phyloP scores from a whole-genome alignment of 2,329 filamentous ascomycete species.

The Pseudopyrenochaeta lycopersici region DNA sequence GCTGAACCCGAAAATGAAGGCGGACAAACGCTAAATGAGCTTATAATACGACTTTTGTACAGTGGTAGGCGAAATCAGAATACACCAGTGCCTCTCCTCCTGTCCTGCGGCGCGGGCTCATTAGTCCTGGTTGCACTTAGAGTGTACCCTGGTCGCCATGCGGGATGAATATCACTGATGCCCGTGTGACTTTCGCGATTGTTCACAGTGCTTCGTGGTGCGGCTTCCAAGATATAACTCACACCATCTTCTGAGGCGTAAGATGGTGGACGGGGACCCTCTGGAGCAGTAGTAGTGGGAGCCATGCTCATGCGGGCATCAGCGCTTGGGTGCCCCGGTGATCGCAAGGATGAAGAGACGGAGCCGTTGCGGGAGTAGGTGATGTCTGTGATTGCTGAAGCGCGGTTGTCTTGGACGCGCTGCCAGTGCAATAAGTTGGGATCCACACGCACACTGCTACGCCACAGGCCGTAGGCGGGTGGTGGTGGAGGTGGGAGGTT shows the following conservation, averaged over 20 bases:
- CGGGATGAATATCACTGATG: slow-evolving; percentile 48
- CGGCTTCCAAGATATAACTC: slow-evolving; percentile 74
- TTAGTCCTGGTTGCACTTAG: slow-evolving; percentile 31
- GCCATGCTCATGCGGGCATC: neutral
- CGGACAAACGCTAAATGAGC: neutral
- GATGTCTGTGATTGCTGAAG: slow-evolving; percentile 8
- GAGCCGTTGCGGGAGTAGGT: slow-evolving; percentile 11
- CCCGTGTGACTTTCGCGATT: slow-evolving; percentile 29
- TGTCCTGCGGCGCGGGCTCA: neutral
- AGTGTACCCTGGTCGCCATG: slow-evolving; percentile 47
- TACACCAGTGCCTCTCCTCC: neutral
- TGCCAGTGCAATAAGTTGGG: slow-evolving; percentile 85
- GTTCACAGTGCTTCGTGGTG: slow-evolving; percentile 47
- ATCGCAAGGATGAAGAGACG: neutral
- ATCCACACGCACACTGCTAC: slow-evolving; percentile 81
- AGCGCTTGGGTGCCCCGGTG: too few relatives aligned
- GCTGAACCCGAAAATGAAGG: too few relatives aligned
- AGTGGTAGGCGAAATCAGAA: neutral
- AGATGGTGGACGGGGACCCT: slow-evolving; percentile 69
- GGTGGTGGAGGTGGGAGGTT: slow-evolving; percentile 57
- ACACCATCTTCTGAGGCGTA: slow-evolving; percentile 81
- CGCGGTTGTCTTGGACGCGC: slow-evolving; percentile 54
- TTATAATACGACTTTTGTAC: neutral
- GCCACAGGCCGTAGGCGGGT: slow-evolving; percentile 86
- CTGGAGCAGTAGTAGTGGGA: neutral